Conservation (phyloP, 163 green algal genomes). For the Scenedesmus sp. region DNA sequence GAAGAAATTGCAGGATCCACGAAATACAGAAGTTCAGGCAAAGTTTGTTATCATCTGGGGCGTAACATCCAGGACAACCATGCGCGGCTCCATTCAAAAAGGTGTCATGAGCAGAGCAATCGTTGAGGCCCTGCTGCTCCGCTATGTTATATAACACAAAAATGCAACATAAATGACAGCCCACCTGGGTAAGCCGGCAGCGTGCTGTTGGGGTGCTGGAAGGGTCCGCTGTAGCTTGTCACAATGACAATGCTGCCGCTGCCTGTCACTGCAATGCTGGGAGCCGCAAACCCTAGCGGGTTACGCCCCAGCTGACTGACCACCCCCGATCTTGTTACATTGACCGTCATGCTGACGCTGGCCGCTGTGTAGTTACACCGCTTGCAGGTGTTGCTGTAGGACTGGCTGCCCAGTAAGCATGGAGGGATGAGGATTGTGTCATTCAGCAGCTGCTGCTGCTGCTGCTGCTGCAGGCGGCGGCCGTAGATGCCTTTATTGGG, state of each 20-base stretch:
- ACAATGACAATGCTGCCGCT: constrained; percentile 29
- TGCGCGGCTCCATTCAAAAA: too few relatives aligned
- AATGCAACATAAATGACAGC: background rate
- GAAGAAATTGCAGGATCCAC: background rate
- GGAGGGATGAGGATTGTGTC: constrained; percentile 19
- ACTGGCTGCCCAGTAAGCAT: constrained; percentile 3
- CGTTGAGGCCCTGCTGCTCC: too few relatives aligned
- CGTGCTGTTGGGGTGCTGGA: background rate
- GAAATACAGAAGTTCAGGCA: background rate
- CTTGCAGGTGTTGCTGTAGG: constrained; percentile 45
- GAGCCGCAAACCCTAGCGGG: constrained; percentile 40
- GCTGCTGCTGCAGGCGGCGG: background rate
- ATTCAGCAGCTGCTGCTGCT: background rate
- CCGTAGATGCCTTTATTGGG: constrained; percentile 3
- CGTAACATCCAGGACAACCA: too few relatives aligned
- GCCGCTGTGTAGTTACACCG: constrained; percentile 31
- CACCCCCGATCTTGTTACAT: constrained; percentile 8
- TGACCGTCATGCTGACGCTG: background rate
- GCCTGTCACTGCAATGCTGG: background rate
- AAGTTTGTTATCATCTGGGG: background rate
- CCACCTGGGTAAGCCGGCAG: constrained; percentile 24
- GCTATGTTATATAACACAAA: background rate
- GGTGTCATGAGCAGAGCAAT: background rate
- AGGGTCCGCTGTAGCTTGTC: constrained; percentile 16
- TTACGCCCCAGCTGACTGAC: background rate